A percentile compares a stretch with the other conserved stretches of the same genome.
Conservation (phyloP, 495 filamentous ascomycete genomes). For the Halenospora varia region DNA sequence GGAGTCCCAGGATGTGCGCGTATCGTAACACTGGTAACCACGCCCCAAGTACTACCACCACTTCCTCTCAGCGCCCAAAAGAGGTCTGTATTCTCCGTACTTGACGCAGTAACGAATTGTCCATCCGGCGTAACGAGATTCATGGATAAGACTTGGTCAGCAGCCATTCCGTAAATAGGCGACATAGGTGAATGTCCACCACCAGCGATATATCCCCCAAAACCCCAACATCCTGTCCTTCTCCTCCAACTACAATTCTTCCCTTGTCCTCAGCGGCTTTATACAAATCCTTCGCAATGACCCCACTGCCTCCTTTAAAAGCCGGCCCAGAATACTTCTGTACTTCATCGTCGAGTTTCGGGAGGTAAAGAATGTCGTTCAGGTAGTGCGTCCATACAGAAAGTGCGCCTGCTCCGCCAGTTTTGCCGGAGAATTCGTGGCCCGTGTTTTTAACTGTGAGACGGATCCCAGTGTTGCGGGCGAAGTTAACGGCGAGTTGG, state of each 20-base stretch:
- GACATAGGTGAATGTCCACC: constrained; percentile 56
- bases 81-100: constrained; percentile 43
- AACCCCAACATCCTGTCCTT: constrained; percentile 20
- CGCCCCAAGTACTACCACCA: constrained; percentile 47
- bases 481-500: constrained; percentile 41
- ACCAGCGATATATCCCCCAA: constrained; percentile 56
- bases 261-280: constrained; percentile 38
- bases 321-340: constrained; percentile 37
- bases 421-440: constrained; percentile 48
- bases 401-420: neutral
- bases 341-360: neutral
- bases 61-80: constrained; percentile 60
- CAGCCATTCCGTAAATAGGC: constrained; percentile 52
- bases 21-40: constrained; percentile 40
- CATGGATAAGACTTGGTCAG: constrained; percentile 56
- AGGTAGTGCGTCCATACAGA: constrained; percentile 1
- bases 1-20: constrained; percentile 29
- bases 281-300: constrained; percentile 50
- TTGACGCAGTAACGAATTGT: constrained; percentile 36
- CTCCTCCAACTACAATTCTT: constrained; percentile 48
- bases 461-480: constrained; percentile 48
- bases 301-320: constrained; percentile 48
- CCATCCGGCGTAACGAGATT: constrained; percentile 48
- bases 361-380: neutral
- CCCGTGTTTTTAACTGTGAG: constrained; percentile 60